Evolutionary conservation across 2,329 filamentous ascomycete species (phyloP).

Genomic region (Alternaria viburni): DNA sequence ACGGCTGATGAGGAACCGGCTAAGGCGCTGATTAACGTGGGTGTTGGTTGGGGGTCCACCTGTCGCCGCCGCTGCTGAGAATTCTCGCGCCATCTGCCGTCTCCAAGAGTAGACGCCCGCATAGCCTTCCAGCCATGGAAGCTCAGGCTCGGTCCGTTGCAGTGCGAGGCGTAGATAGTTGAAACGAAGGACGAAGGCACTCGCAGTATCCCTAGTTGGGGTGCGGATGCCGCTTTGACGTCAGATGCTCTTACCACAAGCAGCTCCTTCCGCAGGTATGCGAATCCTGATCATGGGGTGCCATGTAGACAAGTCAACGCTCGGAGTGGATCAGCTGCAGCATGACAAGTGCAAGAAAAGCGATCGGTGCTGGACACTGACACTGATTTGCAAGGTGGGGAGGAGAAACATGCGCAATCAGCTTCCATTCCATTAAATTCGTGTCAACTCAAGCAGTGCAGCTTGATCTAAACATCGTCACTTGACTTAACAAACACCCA

Average conservation of each 20-base stretch:
- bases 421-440: conserved; percentile 4
- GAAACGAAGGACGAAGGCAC: neutral
- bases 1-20: conserved; percentile 5
- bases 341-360: neutral
- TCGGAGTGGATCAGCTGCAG: neutral
- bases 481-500: neutral
- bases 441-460: neutral
- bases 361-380: neutral
- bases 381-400: neutral
- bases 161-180: neutral
- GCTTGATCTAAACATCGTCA: neutral
- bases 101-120: neutral
- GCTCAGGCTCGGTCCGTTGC: neutral
- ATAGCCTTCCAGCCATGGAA: conserved; percentile 1
- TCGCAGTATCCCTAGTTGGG: neutral
- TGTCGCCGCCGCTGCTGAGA: neutral
- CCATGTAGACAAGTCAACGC: neutral
- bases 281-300: neutral
- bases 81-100: neutral
- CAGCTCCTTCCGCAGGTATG: neutral
- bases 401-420: neutral
- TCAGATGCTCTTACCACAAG: neutral
- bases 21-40: conserved; percentile 4
- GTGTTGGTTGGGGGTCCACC: conserved; percentile 2
- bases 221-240: neutral